These are phyloP conservation scores for Tricholoma hemisulphureum DNA, from an alignment of 768 basidiomycete genomes.

Conservation along the genomic window DNA sequence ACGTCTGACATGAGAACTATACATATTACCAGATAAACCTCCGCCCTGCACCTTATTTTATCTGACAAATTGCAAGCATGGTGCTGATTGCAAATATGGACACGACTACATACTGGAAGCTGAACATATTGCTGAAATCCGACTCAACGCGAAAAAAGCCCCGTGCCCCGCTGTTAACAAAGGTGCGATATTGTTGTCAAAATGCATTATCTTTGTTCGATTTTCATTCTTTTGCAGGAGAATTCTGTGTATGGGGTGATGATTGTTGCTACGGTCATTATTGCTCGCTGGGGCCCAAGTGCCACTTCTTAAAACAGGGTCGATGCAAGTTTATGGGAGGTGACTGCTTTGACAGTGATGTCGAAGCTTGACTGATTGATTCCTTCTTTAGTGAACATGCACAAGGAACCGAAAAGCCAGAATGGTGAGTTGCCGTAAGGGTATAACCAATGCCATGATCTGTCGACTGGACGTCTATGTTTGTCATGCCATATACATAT, in stretches of 20 bases:
- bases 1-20: constrained; percentile 15
- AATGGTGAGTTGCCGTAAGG: constrained; percentile 10
- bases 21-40: constrained; percentile 50
- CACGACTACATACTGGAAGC: constrained; percentile 59
- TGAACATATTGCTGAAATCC: constrained; percentile 54
- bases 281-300: constrained; percentile 46
- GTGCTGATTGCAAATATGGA: constrained; percentile 55
- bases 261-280: constrained; percentile 54
- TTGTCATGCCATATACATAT: neutral
- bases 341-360: constrained; percentile 27
- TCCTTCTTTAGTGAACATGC: constrained; percentile 39
- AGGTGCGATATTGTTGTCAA: constrained; percentile 36
- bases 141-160: constrained; percentile 56
- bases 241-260: constrained; percentile 57
- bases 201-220: constrained; percentile 6
- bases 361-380: constrained; percentile 17
- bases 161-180: constrained; percentile 61
- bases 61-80: constrained; percentile 58
- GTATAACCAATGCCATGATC: neutral
- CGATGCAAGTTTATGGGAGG: constrained; percentile 64
- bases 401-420: constrained; percentile 33
- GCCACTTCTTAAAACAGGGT: constrained; percentile 50
- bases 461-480: neutral
- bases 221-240: constrained; percentile 37
- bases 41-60: constrained; percentile 70